Evolutionary conservation across 2,329 filamentous ascomycete species (phyloP), one percentile per base, ranked within the genome.

Genomic region (Ceratocystis cacaofunesta): DNA sequence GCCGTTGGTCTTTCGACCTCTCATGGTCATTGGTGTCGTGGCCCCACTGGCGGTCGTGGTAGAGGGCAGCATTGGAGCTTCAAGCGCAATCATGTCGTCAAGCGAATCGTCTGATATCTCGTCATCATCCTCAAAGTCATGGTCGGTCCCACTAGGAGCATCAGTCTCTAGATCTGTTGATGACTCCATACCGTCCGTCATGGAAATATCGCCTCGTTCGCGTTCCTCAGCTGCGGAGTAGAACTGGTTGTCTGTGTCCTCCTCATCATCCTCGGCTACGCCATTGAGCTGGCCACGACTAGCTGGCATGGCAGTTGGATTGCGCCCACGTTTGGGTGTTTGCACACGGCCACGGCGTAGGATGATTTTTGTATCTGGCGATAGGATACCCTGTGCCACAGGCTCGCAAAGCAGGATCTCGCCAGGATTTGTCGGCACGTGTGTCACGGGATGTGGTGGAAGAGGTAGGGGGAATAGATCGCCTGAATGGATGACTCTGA

Each of bases 351-450:
- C 82, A 30, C 82, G 82, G 61, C 89, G 85, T 25, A 97, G 79
- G 28, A 99, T 85, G 66, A 99, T 90, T 71, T 88, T 91, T 17
- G 92, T 99, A 12, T 78, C 82, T 0, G 89, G 81, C 7, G 86
- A 81, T 60, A 99, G 74, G 4, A 94, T 75, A 7, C 94, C 94
- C 75, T 99, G 94, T 5, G 89, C 85, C 17, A 97, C 91, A 7
- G 94, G 94, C 73, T 99, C 94, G 73, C 92, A 97, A n/a, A 95
- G 84, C 61, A 89, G 85, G 68, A 97, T 89, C 75, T 88, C 91
- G 52, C 90, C 94, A 0, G 92, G 90, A 52, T 90, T 89, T 15
- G 90, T 84, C 28, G 89, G 85, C 19, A 89, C 84, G 75, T 96
- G 90, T 7, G 91, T 95, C 69, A 95, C 87, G 12, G 91, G 88